A percentile compares a stretch with the other conserved stretches of the same genome.
These are phyloP conservation scores for Vaccinium vitisidaea DNA, from an alignment of 148 eudicot genomes.

Conservation along the genomic window DNA sequence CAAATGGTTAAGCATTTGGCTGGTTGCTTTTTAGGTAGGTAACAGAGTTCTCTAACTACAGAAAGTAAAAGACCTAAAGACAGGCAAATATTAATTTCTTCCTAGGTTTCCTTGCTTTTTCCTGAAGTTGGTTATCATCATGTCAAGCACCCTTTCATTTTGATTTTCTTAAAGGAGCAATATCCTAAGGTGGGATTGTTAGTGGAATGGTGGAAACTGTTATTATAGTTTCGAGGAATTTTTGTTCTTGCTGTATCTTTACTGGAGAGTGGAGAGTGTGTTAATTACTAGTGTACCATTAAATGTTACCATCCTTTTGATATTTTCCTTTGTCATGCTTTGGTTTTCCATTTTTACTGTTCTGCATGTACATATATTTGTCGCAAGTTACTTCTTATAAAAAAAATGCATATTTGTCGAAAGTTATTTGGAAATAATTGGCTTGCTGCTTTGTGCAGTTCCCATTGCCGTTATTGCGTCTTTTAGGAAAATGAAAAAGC, in stretches of 20 bases:
- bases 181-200: background rate
- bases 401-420: too few species aligned
- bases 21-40: background rate
- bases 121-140: background rate
- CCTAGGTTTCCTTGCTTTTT: background rate
- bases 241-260: background rate
- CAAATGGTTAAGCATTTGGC: background rate
- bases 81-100: background rate
- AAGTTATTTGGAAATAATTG: background rate
- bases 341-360: background rate
- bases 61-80: background rate
- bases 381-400: background rate
- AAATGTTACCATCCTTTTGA: background rate
- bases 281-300: background rate
- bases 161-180: background rate
- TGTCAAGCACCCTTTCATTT: background rate
- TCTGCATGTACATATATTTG: background rate
- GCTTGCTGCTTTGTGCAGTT: slow-evolving; percentile 59
- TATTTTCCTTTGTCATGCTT: background rate
- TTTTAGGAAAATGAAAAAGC: slow-evolving; percentile 78
- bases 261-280: background rate
- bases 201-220: background rate
- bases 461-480: slow-evolving; percentile 72
- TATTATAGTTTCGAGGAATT: background rate
- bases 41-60: background rate